A percentile compares a stretch with the other conserved stretches of the same genome.
phyloP scores from a whole-genome alignment of 768 basidiomycete species.

The Candolleomyces aberdarensis region DNA sequence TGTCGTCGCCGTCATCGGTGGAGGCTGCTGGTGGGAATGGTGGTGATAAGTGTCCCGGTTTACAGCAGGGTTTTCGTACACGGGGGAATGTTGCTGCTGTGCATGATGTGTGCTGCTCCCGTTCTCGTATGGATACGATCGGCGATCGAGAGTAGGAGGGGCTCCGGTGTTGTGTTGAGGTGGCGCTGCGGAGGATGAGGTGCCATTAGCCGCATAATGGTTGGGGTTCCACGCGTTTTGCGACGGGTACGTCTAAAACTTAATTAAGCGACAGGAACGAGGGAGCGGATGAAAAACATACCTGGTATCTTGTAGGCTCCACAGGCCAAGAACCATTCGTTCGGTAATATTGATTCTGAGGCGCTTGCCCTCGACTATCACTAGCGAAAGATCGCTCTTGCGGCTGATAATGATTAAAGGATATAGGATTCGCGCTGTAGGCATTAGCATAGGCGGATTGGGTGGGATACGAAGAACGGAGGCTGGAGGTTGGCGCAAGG shows the following conservation, averaged over 20 bases:
- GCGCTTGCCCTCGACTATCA: neutral
- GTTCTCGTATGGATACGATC: neutral
- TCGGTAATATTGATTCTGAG: conserved; percentile 2
- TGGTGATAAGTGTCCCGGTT: neutral
- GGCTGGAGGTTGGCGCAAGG: conserved; percentile 5
- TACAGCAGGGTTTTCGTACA: neutral
- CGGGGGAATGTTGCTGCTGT: neutral
- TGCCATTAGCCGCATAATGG: neutral
- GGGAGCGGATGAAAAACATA: neutral
- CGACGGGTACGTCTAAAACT: neutral
- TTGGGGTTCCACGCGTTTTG: neutral
- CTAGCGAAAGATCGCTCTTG: conserved; percentile 34
- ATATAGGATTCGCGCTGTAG: conserved; percentile 23
- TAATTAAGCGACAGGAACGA: too few species aligned
- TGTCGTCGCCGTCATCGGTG: neutral
- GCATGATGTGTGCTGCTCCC: neutral
- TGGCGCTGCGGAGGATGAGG: neutral
- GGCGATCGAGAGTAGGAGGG: neutral
- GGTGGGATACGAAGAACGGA: neutral
- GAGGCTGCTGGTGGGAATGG: neutral
- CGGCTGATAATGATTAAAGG: conserved; percentile 49
- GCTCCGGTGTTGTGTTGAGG: neutral
- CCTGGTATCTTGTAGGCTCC: conserved; percentile 1
- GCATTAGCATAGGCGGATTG: neutral
- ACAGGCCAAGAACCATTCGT: conserved; percentile 1